Evolutionary conservation across 306 rosid species (phyloP).

Genomic region (Quercus robur): DNA sequence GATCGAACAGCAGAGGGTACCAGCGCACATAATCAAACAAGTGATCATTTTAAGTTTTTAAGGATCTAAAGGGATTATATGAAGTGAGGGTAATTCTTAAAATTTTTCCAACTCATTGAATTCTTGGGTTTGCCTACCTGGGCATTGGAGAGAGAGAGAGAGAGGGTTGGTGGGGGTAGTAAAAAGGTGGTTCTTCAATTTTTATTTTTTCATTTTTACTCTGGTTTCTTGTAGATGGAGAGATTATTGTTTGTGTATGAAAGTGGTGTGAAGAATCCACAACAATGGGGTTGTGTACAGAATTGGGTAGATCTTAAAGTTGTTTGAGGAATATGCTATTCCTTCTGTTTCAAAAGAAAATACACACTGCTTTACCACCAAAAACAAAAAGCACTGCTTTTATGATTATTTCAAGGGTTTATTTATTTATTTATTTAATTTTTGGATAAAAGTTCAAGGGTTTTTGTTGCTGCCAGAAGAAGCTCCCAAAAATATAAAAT

Average conservation of each 20-base stretch:
- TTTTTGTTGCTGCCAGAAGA: too few relatives aligned
- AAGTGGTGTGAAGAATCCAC: slow-evolving; percentile 48
- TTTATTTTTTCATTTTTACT: slow-evolving; percentile 9
- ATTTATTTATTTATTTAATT: too few relatives aligned
- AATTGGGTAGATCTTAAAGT: slow-evolving; percentile 12
- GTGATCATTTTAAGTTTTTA: slow-evolving; percentile 10
- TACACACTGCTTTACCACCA: too few relatives aligned
- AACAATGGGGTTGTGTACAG: slow-evolving; percentile 40
- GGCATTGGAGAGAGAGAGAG: slow-evolving; percentile 10
- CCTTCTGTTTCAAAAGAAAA: not conserved
- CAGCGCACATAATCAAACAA: slow-evolving; percentile 25
- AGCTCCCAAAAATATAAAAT: too few relatives aligned
- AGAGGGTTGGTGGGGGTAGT: slow-evolving; percentile 25
- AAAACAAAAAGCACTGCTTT: too few relatives aligned
- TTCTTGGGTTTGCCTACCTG: slow-evolving; percentile 40
- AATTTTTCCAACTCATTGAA: slow-evolving; percentile 27
- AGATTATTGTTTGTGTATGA: slow-evolving; percentile 51
- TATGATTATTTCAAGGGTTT: too few relatives aligned
- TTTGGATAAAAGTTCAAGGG: too few relatives aligned
- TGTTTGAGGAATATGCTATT: slow-evolving; percentile 9
- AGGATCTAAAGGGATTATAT: slow-evolving; percentile 34
- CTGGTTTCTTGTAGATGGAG: slow-evolving; percentile 45
- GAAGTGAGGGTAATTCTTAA: slow-evolving; percentile 37
- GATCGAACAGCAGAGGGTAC: slow-evolving; percentile 56
- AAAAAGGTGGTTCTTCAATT: slow-evolving; percentile 23